These are phyloP conservation scores for Iberis amara DNA, from an alignment of 441 rosid genomes.

Conservation along the genomic window DNA sequence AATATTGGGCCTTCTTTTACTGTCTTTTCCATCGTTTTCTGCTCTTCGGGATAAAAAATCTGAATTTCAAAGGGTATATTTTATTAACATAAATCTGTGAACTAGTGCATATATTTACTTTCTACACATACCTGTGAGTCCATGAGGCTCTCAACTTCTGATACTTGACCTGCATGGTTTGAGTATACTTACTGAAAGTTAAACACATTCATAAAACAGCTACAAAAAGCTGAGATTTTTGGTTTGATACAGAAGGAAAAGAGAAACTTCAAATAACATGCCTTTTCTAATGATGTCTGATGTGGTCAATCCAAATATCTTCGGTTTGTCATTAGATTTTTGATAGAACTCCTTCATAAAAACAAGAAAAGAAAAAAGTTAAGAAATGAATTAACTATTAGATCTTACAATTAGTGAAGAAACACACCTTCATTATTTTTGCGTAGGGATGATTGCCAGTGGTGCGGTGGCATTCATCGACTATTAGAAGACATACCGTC, in stretches of 20 bases:
- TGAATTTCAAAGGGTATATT: slow-evolving; percentile 28
- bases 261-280: slow-evolving; percentile 23
- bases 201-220: too few species aligned
- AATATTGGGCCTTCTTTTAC: slow-evolving; percentile 55
- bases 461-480: slow-evolving; percentile 88
- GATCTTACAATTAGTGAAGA: slow-evolving; percentile 15
- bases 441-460: slow-evolving; percentile 75
- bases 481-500: slow-evolving; percentile 52
- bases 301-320: slow-evolving; percentile 84
- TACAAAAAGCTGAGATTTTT: too few species aligned
- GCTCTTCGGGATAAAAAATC: slow-evolving; percentile 62
- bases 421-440: slow-evolving; percentile 70
- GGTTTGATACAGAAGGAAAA: not conserved
- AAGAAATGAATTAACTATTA: slow-evolving; percentile 7
- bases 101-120: not conserved
- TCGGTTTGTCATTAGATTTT: slow-evolving; percentile 59
- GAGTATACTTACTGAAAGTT: not conserved
- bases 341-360: slow-evolving; percentile 69
- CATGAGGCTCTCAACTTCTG: slow-evolving; percentile 72
- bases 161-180: slow-evolving; percentile 60
- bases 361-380: slow-evolving; percentile 11
- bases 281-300: slow-evolving; percentile 65
- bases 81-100: slow-evolving; percentile 13
- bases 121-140: slow-evolving; percentile 58
- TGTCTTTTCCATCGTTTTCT: slow-evolving; percentile 40